Percentiles rank a stretch among this genome's conserved stretches.
These are phyloP conservation scores for Paramecium octaurelia DNA, from an alignment of 73 alveolate species.

Conservation along the genomic window DNA sequence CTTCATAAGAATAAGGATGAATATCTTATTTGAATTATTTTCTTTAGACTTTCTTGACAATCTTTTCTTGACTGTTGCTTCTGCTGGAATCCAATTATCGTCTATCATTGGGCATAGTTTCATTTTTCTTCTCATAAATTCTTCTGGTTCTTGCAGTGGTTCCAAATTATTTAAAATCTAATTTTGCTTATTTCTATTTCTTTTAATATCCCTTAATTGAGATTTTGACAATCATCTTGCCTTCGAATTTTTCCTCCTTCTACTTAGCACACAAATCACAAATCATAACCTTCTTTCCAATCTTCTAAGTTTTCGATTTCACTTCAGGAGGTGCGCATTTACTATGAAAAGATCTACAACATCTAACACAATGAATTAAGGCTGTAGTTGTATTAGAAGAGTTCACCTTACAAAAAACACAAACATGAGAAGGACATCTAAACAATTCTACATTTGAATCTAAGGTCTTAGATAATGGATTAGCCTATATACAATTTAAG, in stretches of 20 bases:
- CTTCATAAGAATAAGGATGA: conserved; percentile 38
- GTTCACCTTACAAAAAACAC: conserved; percentile 32
- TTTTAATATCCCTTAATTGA: background rate
- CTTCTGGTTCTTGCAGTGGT: conserved; percentile 34
- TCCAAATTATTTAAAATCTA: background rate
- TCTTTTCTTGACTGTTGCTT: background rate
- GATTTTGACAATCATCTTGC: background rate
- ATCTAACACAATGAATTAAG: conserved; percentile 52
- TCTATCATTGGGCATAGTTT: background rate
- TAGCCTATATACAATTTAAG: conserved; percentile 32
- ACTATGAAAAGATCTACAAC: conserved; percentile 55
- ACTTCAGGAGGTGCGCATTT: conserved; percentile 32
- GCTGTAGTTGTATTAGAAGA: conserved; percentile 50
- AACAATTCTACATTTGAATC: conserved; percentile 42
- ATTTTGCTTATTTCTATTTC: background rate
- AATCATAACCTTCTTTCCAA: conserved; percentile 51
- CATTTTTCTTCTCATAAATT: background rate
- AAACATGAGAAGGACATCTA: conserved; percentile 56
- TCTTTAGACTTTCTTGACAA: background rate
- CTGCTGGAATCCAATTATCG: background rate
- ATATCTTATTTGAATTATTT: background rate
- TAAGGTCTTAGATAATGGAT: conserved; percentile 32
- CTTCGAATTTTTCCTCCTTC: background rate
- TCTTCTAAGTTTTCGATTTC: background rate
- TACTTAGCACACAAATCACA: conserved; percentile 35